Base-by-base conservation (phyloP, 768 basidiomycete species). In the Hygrocybe coccinea region DNA sequence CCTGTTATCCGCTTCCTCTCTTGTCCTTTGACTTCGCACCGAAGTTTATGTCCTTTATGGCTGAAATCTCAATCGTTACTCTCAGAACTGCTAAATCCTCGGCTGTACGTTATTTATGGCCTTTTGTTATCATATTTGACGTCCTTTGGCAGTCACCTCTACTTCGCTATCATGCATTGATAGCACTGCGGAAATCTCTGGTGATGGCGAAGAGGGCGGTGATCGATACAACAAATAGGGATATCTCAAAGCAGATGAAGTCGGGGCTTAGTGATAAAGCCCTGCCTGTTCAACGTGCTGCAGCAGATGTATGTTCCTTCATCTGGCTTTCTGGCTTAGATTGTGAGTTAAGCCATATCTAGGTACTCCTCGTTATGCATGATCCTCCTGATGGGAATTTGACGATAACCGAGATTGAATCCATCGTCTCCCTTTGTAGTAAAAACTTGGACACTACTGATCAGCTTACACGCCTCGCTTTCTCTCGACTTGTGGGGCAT, bases 21-120 rank as follows among this genome's bases (percentile, higher is more conserved):
- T 25, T 38, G 45, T 15, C 25, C 15, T 45, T 51, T 17, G 22
- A 57, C 41, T 37, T 15, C 33, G 21, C 39, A 57, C 14, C 39
- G 10, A 59, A 98, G 91, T 85, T 94, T 67, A 95, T 97, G 94
- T 97, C 94, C 0, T 88, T 94, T 62, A 87, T 95, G 84, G 80
- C 86, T 25, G 95, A 98, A 66, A 88, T 95, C 34, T 73, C 82
- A 17, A 73, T 77, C 1, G 74, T 83, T 0, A 76, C 85, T 0
- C 68, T 90, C 41, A 91, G 85, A 67, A 81, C 86, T 0, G 78
- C 81, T 61, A 87, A 81, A 58, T 82, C 86, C 8, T 92, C 90
- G 33, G 79, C 73, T 62, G 93, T 90, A 58, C 58, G 90, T 72
- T 33, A 10, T 34, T 29, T 10, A 15, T 33, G 53, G 34, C 12